Evolutionary conservation across 2,329 filamentous ascomycete genomes (phyloP), one percentile per base, ranked within the genome.

Genomic region (Trichoderma sp.): DNA sequence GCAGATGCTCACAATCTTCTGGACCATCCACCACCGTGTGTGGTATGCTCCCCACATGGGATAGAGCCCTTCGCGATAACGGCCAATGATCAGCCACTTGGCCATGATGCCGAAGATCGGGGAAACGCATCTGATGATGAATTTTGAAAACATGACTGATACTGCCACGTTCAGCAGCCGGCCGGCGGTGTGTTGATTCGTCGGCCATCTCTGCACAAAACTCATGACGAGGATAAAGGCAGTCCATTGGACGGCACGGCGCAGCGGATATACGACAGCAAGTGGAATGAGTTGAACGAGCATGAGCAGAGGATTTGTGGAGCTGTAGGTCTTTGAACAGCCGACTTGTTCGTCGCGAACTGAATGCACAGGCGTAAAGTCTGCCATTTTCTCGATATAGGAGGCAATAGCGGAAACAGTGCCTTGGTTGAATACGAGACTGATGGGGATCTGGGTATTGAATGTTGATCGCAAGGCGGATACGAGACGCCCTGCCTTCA

Each of bases 1-100:
- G 64, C 78, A 78, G 14, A 85, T 74, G 43, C 78, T 76, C 3
- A 83, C 75, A 21, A 80, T 79, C 74, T 86, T 86, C 70, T 86
- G 80, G 1, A 81, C 79, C 63, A 86, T 68, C 84, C 84, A 87
- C 84, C 84, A 87, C 9, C 82, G 77, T 0, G 82, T 85, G 70
- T 86, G 84, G 69, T 86, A 86, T 1, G 71, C 67, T 1, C 83
- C 83, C 84, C 84, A 87, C 84, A 87, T 87, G 2, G 84, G 83
- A 68, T 83, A 85, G 2, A 85, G 71, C 0, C 84, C 84, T 70
- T 83, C 78, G 43, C 75, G 76, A 70, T 84, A 82, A 1, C 79
- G 78, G 12, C 84, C 84, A 48, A 86, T 81, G 59, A 86, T 75
- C 6, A 82, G 51, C 84, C 84, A 86, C 70, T 86, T 86, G 56